Evolutionary conservation across 352 stramenopile species (phyloP).

Genomic region (Salisapilia sapeloensis): DNA sequence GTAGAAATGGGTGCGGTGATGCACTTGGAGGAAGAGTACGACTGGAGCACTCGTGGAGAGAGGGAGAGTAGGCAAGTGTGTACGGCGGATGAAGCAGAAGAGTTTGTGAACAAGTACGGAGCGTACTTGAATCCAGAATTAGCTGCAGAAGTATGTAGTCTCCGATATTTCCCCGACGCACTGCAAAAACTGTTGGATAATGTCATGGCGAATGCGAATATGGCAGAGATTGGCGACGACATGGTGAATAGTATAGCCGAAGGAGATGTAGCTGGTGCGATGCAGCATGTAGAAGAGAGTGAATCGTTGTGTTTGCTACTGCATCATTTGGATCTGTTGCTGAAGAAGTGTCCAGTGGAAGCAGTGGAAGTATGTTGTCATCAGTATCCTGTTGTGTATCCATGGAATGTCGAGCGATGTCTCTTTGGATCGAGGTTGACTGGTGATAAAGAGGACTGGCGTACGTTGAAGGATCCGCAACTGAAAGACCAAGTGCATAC

Average conservation of each 20-base stretch:
- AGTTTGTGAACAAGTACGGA: conserved; percentile 65
- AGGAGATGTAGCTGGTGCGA: conserved; percentile 22
- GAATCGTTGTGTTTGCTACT: conserved; percentile 58
- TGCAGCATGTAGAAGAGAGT: conserved; percentile 25
- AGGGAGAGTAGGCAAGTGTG: too few relatives aligned
- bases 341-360: conserved; percentile 62
- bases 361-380: conserved; percentile 52
- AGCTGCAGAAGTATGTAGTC: conserved; percentile 62
- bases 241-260: conserved; percentile 69
- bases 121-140: conserved; percentile 74
- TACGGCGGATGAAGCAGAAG: conserved; percentile 30
- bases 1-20: conserved; percentile 32
- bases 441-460: conserved; percentile 11
- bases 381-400: conserved; percentile 49
- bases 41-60: too few relatives aligned
- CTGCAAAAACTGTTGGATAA: conserved; percentile 58
- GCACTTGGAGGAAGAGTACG: conserved; percentile 17
- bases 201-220: conserved; percentile 63
- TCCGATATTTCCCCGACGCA: conserved; percentile 36
- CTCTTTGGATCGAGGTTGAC: conserved; percentile 43
- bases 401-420: conserved; percentile 68
- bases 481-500: conserved; percentile 18
- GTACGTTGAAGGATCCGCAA: conserved; percentile 16
- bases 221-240: conserved; percentile 53
- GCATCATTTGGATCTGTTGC: conserved; percentile 57